These are phyloP conservation scores for Hanseniaspora osmophila DNA, from an alignment of 805 yeast genomes.

Conservation along the genomic window DNA sequence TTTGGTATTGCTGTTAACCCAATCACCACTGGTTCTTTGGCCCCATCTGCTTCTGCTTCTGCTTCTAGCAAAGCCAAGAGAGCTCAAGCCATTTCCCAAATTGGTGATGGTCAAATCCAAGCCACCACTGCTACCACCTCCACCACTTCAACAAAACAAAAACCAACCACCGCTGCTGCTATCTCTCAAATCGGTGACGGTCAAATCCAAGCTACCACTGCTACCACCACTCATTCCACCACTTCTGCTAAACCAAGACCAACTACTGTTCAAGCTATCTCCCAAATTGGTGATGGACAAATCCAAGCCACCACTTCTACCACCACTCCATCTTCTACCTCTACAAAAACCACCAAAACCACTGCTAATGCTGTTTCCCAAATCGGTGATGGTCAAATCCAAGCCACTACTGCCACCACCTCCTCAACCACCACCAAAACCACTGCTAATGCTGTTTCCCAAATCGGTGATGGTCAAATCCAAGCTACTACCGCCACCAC, in stretches of 20 bases:
- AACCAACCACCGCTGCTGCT: conserved; percentile 26
- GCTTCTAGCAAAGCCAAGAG: no score
- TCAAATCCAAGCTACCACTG: conserved; percentile 38
- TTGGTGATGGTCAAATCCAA: conserved; percentile 8
- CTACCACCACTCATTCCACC: conserved; percentile 20
- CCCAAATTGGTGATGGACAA: conserved; percentile 29
- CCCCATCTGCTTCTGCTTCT: no score
- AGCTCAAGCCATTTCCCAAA: neutral
- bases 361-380: conserved; percentile 21
- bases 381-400: conserved; percentile 18
- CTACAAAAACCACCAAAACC: conserved; percentile 16
- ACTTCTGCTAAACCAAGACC: conserved; percentile 1
- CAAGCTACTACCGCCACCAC: conserved; percentile 26
- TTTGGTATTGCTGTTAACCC: conserved; percentile 63
- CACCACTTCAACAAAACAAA: conserved; percentile 23
- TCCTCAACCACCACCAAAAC: conserved; percentile 23
- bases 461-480: conserved; percentile 34
- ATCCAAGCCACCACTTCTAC: conserved; percentile 26
- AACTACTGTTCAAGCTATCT: conserved; percentile 18
- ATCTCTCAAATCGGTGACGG: conserved; percentile 50
- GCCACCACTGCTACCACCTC: conserved; percentile 21
- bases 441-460: conserved; percentile 26
- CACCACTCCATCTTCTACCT: conserved; percentile 14
- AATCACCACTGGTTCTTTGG: conserved; percentile 18
- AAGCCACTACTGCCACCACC: conserved; percentile 9